Evolutionary conservation across 345 rosid species (phyloP), one percentile per base, ranked within the genome.

Genomic region (Acer yangbiense): DNA sequence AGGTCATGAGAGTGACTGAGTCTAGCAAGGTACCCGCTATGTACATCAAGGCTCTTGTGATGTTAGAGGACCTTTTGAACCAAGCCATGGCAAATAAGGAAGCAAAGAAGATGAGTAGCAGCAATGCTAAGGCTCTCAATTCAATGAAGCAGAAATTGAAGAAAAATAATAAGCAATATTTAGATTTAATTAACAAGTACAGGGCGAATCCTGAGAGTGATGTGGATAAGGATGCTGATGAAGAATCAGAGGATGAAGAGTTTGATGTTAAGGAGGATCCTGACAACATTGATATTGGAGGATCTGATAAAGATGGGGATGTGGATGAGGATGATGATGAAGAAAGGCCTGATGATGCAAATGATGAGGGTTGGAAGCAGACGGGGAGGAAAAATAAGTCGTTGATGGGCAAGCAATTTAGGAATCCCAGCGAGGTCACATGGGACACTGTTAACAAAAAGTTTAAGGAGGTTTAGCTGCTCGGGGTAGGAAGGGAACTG

Each of bases 401-500:
- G 88, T 87, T 84, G 27, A 83, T 92, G 90, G 97, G 90, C 77
- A 88, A 84, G 80, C 89, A 91, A 78, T 91, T 90, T 65, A 92
- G 90, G 82, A 91, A 93, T 77, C 97, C 99, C 16, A 90, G 87
- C 46, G 97, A 96, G 79, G 87, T 90, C 78, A 92, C 98, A 6
- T 94, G 99, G 99, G 99, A 94, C 20, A 87, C 80, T 12, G 97
- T 96, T 32, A 92, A 94, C 88, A 90, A 94, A 78, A 94, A 90
- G 85, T 94, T 94, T 80, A 96, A 92, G 79, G 99, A 94, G 82
- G 81, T 94, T 81, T 94, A 81, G 92, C 99, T 85, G 97, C 98
- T 35, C 87, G 99, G 65, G 99, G 99, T 18, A 94, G 89, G 87
- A 94, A 93, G 79, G 99, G 99, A 82, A 96, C 98, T 76, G 99